phyloP scores from a whole-genome alignment of 202 grass and related monocot genomes.

The Setaria viridis region DNA sequence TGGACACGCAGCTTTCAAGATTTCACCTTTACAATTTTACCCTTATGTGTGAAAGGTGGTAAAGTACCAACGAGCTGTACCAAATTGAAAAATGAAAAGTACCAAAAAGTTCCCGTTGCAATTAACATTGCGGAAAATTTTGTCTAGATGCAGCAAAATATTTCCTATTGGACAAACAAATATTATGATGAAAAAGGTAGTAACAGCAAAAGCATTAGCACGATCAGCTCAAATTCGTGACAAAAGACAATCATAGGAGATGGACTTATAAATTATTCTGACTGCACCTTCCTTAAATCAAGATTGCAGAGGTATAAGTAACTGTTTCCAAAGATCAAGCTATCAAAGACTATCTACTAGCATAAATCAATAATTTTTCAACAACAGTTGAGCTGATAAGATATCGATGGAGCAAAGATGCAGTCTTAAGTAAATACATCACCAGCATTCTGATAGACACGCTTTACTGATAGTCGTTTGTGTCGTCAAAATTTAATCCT shows the following conservation, averaged over 20 bases:
- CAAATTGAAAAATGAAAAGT: background rate
- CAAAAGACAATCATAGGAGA: background rate
- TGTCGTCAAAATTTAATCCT: background rate
- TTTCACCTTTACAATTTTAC: background rate
- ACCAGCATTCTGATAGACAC: background rate
- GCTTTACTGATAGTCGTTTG: background rate
- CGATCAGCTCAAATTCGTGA: background rate
- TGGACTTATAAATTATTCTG: background rate
- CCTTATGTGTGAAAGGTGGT: background rate
- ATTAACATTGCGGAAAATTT: background rate
- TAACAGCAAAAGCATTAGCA: background rate
- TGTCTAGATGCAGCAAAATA: background rate
- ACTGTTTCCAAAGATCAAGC: background rate
- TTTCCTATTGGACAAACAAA: background rate
- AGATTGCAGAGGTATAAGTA: background rate
- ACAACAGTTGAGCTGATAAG: background rate
- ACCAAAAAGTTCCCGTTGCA: background rate
- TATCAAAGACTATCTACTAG: background rate
- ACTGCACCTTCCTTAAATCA: background rate
- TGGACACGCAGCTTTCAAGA: background rate
- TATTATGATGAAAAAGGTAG: background rate
- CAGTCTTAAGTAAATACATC: background rate
- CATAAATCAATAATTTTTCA: background rate
- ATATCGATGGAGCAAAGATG: background rate
- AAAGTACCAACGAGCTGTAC: background rate